A percentile compares a stretch with the other conserved stretches of the same genome.
Conservation (phyloP, 345 rosid genomes). For the Orychophragmus violaceus region DNA sequence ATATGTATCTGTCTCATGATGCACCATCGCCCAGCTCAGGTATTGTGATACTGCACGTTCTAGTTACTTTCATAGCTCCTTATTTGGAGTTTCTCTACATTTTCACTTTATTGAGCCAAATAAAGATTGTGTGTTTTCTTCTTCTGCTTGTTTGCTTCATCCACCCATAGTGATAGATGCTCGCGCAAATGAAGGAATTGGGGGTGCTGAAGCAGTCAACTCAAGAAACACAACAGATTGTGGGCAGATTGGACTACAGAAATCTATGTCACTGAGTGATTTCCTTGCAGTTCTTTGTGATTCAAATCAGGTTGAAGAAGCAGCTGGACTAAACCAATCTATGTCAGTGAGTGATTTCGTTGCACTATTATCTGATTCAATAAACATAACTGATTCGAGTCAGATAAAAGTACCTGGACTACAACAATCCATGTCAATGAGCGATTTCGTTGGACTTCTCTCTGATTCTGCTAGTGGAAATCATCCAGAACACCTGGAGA, state of each 20-base stretch:
- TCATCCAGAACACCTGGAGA: conserved; percentile 44
- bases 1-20: conserved; percentile 53
- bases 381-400: conserved; percentile 54
- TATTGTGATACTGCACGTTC: conserved; percentile 20
- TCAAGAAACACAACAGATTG: conserved; percentile 42
- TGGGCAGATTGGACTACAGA: conserved; percentile 45
- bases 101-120: background rate
- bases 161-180: conserved; percentile 48
- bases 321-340: conserved; percentile 68
- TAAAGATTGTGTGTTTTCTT: background rate
- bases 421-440: conserved; percentile 81
- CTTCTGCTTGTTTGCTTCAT: background rate
- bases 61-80: background rate
- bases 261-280: background rate
- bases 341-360: conserved; percentile 88
- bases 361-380: conserved; percentile 38
- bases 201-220: conserved; percentile 51
- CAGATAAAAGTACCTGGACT: conserved; percentile 86
- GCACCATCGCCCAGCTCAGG: conserved; percentile 94
- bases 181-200: conserved; percentile 50
- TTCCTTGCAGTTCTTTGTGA: background rate
- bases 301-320: conserved; percentile 55
- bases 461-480: conserved; percentile 63
- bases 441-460: conserved; percentile 72
- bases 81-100: background rate